Conservation (phyloP, 1,284 basidiomycete genomes). For the Somion occarium region DNA sequence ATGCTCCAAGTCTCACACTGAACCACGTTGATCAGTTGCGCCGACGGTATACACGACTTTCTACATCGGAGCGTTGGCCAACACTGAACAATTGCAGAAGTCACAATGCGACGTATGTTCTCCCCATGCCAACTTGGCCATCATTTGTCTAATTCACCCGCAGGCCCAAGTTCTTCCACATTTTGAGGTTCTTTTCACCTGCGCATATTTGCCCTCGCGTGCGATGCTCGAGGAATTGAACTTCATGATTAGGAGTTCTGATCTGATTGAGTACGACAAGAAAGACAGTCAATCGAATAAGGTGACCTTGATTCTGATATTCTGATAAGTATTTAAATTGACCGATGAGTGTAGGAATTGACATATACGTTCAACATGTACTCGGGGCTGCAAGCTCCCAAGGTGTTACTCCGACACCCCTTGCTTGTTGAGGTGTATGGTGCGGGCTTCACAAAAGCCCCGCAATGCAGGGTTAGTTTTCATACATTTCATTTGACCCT, state of each 20-base stretch:
- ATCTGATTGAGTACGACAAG: conserved; percentile 30
- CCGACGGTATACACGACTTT: conserved; percentile 74
- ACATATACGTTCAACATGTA: conserved; percentile 52
- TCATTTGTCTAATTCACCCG: neutral
- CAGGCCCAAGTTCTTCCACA: conserved; percentile 45
- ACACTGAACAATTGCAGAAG: conserved; percentile 38
- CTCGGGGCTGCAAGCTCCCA: conserved; percentile 45
- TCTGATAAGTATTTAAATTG: too few species aligned
- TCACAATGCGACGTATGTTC: neutral
- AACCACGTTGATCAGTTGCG: conserved; percentile 43
- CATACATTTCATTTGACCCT: conserved; percentile 5
- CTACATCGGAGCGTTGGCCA: conserved; percentile 61
- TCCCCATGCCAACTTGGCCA: conserved; percentile 3
- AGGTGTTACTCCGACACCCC: conserved; percentile 55
- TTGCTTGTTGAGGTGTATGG: conserved; percentile 73
- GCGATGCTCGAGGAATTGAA: conserved; percentile 67
- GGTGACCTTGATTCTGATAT: too few species aligned
- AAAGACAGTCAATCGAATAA: conserved; percentile 2
- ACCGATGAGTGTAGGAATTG: conserved; percentile 28
- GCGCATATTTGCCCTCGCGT: conserved; percentile 68
- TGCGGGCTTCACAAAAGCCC: conserved; percentile 73
- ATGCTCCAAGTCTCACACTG: conserved; percentile 2
- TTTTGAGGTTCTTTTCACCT: conserved; percentile 69
- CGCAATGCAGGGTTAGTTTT: conserved; percentile 44
- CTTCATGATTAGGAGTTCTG: conserved; percentile 51